These are phyloP conservation scores for Claviceps humidiphila DNA, from an alignment of 2,329 filamentous ascomycete species.

Conservation along the genomic window DNA sequence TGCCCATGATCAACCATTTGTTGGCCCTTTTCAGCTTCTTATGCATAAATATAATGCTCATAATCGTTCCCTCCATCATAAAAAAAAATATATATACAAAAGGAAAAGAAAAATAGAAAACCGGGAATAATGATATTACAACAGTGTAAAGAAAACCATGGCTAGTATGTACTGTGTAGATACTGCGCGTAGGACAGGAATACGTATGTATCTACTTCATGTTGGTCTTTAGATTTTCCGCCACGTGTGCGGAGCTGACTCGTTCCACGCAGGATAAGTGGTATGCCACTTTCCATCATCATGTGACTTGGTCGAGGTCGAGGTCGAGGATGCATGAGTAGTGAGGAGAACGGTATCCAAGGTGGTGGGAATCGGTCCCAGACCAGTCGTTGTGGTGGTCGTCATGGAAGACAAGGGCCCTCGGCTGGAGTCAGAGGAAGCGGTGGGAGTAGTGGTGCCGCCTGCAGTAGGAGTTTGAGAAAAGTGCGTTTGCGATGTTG, in stretches of 20 bases:
- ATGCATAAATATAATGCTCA: no score
- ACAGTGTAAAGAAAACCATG: background rate
- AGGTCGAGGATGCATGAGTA: slow-evolving; percentile 7
- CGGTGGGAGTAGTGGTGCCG: background rate
- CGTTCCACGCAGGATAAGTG: slow-evolving; percentile 31
- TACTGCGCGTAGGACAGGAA: no score
- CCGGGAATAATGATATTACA: background rate
- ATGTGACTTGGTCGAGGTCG: slow-evolving; percentile 17
- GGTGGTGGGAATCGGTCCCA: background rate
- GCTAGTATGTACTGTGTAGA: background rate
- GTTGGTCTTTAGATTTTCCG: background rate
- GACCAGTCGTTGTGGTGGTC: background rate
- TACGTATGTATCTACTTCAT: no score
- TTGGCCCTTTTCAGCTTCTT: no score
- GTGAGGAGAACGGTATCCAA: slow-evolving; percentile 2
- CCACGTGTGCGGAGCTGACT: slow-evolving; percentile 13
- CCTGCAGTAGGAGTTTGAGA: background rate
- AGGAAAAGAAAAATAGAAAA: background rate
- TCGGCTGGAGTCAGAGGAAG: background rate
- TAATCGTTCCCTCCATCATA: no score
- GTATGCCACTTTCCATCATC: slow-evolving; percentile 35
- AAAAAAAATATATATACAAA: background rate
- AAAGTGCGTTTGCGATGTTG: background rate
- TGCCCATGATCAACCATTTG: background rate
- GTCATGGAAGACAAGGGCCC: background rate